Percentiles rank a stretch among this genome's conserved stretches.
Conservation (phyloP, 768 basidiomycete species). For the Mycena pura region DNA sequence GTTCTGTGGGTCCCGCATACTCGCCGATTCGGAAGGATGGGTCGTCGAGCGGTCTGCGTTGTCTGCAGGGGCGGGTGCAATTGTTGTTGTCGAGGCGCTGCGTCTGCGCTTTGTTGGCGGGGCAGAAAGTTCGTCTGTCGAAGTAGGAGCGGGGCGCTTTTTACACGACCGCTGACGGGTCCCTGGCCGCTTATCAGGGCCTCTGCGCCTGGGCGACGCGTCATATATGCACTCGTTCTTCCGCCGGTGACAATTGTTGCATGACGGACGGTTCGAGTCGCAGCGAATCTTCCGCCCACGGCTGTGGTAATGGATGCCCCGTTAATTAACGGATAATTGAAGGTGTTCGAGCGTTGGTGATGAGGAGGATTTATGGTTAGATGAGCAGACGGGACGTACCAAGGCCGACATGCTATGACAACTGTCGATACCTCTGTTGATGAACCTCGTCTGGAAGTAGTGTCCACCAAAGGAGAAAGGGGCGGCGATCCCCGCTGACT, state of each 20-base stretch:
- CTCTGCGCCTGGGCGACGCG: constrained; percentile 78
- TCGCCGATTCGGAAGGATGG: background rate
- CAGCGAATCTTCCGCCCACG: constrained; percentile 87
- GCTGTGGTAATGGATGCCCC: constrained; percentile 47
- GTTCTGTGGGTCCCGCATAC: constrained; percentile 7
- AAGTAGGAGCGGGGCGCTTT: constrained; percentile 75
- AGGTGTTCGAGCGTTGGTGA: constrained; percentile 32
- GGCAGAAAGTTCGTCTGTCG: constrained; percentile 55
- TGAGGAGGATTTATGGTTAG: constrained; percentile 25
- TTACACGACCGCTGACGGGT: constrained; percentile 86
- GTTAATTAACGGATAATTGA: constrained; percentile 36
- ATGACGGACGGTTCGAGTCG: constrained; percentile 81
- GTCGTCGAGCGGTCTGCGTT: constrained; percentile 43
- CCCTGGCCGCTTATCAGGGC: constrained; percentile 86
- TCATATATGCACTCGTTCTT: constrained; percentile 84
- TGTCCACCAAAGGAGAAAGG: constrained; percentile 43
- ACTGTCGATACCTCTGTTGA: constrained; percentile 68
- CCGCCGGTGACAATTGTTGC: constrained; percentile 83
- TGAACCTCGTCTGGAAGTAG: constrained; percentile 41
- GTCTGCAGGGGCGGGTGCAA: constrained; percentile 54
- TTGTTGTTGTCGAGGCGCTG: constrained; percentile 40
- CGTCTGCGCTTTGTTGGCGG: constrained; percentile 64
- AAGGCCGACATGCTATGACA: constrained; percentile 87
- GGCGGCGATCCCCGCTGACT: no score
- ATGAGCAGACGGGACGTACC: constrained; percentile 56